Conservation (phyloP, 1,284 basidiomycete genomes). For the Inonotus obliquus region DNA sequence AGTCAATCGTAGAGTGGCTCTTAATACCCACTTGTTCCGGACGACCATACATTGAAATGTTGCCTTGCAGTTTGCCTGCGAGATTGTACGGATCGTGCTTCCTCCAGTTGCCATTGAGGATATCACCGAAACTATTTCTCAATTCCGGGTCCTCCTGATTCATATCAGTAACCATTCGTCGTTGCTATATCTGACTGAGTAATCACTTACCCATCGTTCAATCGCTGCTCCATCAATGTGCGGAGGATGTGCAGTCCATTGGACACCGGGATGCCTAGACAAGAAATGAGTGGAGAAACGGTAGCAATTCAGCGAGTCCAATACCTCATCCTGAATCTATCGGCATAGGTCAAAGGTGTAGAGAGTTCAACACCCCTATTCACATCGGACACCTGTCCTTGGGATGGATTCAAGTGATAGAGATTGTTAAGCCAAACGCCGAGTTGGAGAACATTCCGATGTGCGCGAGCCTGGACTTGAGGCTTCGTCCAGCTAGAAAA, state of each 20-base stretch:
- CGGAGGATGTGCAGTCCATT: slow-evolving; percentile 66
- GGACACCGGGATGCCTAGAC: slow-evolving; percentile 56
- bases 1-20: neutral
- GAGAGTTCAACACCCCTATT: slow-evolving; percentile 59
- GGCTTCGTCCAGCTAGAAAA: slow-evolving; percentile 58
- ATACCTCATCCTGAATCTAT: slow-evolving; percentile 68
- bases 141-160: slow-evolving; percentile 60
- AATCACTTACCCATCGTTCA: slow-evolving; percentile 58
- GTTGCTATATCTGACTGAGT: neutral
- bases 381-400: slow-evolving; percentile 23
- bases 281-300: neutral
- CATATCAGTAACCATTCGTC: neutral
- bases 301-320: neutral
- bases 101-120: slow-evolving; percentile 66
- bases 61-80: slow-evolving; percentile 54
- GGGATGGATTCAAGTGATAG: slow-evolving; percentile 35
- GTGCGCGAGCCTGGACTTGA: slow-evolving; percentile 68
- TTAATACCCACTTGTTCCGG: slow-evolving; percentile 44
- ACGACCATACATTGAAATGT: slow-evolving; percentile 56
- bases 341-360: slow-evolving; percentile 73
- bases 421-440: slow-evolving; percentile 61
- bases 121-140: slow-evolving; percentile 59
- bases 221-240: slow-evolving; percentile 81
- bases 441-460: slow-evolving; percentile 65
- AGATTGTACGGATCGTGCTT: slow-evolving; percentile 70